Evolutionary conservation across 163 green algal species (phyloP).

Genomic region (Scenedesmus sp.): DNA sequence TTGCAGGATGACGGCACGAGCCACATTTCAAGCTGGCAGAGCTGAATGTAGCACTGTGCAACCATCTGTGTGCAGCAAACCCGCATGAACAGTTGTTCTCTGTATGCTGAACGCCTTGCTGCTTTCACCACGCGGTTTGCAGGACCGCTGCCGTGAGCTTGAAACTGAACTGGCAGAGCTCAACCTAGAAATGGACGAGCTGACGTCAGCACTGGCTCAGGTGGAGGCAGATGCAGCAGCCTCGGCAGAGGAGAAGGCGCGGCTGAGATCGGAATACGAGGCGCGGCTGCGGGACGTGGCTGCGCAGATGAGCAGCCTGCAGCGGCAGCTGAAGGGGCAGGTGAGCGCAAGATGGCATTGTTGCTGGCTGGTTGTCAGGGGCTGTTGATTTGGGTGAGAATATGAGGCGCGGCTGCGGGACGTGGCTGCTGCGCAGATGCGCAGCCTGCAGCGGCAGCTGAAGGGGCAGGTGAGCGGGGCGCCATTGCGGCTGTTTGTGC

Average conservation of each 20-base stretch:
- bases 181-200: constrained; percentile 44
- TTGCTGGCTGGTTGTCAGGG: not conserved
- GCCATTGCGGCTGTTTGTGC: too few species aligned
- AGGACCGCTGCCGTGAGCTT: constrained; percentile 58
- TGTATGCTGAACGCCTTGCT: not conserved
- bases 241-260: constrained; percentile 33
- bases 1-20: not conserved
- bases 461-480: not conserved
- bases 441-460: not conserved
- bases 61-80: not conserved
- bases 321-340: constrained; percentile 26
- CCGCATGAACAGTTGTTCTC: not conserved
- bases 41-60: too few species aligned
- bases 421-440: not conserved
- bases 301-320: constrained; percentile 34
- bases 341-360: not conserved
- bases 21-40: too few species aligned
- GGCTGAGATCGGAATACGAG: constrained; percentile 35
- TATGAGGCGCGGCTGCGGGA: too few species aligned
- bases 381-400: not conserved
- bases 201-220: constrained; percentile 51
- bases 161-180: constrained; percentile 52
- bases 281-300: not conserved
- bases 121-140: not conserved
- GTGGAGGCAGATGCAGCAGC: constrained; percentile 53